Base-by-base conservation (phyloP, 768 basidiomycete species). In the Termitomyces sp. region DNA sequence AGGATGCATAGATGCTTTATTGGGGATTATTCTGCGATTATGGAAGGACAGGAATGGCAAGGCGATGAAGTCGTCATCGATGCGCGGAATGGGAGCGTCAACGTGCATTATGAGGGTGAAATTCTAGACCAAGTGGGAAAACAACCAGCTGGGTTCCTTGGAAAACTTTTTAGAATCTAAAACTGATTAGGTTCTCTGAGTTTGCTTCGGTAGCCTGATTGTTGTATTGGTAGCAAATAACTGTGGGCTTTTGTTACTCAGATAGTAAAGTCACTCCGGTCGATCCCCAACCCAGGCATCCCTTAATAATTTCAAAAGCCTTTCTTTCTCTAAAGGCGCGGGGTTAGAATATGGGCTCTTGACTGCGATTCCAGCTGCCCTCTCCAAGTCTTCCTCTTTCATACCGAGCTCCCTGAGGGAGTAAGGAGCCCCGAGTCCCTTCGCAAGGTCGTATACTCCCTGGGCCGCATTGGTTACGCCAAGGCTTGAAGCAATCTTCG, bases 281-380 rank as follows among this genome's bases (percentile, higher is more conserved):
- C 67, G 63, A 47, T 63, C 70, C 15, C 74, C 74, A 32, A 60
- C 71, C 65, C 70, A 75, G 17, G 72, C 72, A 59, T 74, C 64
- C 57, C 66, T 68, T 47, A 75, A 62, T 46, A 75, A 47, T 32
- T 66, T 59, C 34, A 72, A 43, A 46, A 77, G 47, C 48, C 62
- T 72, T n/a, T 69, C 73, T 56, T 69, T 70, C 50, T 78, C 75
- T 47, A 79, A 60, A 5, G 73, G 74, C 2, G 72, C 74, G 0
- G 77, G 78, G 57, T 79, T 78, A 7, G 72, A 72, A 67, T 78
- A 79, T 31, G 75, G 73, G n/a, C 65, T 74, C 53, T 65, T 70
- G 17, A 71, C 68, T 10, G 77, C 77, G 12, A 77, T 68, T 45
- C 78, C 78, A 0, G 73, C 75, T 3, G 73, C 76, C 58, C 65